Evolutionary conservation across 306 rosid species (phyloP).

Genomic region (Hippophae tibetana): DNA sequence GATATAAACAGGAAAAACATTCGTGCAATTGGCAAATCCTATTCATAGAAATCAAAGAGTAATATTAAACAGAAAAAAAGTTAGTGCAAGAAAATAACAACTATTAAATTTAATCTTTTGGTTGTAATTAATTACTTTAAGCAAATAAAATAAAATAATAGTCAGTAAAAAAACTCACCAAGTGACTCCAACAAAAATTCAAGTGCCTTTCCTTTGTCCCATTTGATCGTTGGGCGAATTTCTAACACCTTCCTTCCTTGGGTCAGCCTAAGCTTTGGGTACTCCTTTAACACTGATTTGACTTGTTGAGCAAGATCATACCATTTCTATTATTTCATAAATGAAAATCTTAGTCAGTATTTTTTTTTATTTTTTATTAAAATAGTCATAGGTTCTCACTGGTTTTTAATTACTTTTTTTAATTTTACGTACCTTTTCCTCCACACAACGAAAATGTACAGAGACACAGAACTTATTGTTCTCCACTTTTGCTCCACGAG

Average conservation of each 20-base stretch:
- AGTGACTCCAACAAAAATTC: constrained; percentile 88
- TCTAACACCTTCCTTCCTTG: constrained; percentile 96
- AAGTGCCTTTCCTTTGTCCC: constrained; percentile 97
- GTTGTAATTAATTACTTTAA: too few species aligned
- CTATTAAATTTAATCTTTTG: too few species aligned
- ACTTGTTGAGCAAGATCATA: constrained; percentile 66
- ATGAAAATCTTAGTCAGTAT: not conserved
- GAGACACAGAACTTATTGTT: constrained; percentile 77
- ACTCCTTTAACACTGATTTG: constrained; percentile 67
- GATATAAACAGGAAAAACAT: constrained; percentile 85
- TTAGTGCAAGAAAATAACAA: too few species aligned
- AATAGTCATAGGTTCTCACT: not conserved
- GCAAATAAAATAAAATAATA: constrained; percentile 15
- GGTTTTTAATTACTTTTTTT: not conserved
- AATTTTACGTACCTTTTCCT: constrained; percentile 55
- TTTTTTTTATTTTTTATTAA: not conserved
- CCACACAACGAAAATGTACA: constrained; percentile 90
- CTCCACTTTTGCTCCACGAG: constrained; percentile 74
- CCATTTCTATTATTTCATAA: constrained; percentile 58
- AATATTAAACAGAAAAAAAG: too few species aligned
- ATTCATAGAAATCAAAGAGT: constrained; percentile 1
- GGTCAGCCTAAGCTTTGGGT: constrained; percentile 68
- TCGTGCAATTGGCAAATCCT: constrained; percentile 71
- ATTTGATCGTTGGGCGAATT: constrained; percentile 89
- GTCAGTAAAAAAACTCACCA: constrained; percentile 46